Conservation (phyloP, 176 grass and related monocot genomes). For the Neostapfia colusana region DNA sequence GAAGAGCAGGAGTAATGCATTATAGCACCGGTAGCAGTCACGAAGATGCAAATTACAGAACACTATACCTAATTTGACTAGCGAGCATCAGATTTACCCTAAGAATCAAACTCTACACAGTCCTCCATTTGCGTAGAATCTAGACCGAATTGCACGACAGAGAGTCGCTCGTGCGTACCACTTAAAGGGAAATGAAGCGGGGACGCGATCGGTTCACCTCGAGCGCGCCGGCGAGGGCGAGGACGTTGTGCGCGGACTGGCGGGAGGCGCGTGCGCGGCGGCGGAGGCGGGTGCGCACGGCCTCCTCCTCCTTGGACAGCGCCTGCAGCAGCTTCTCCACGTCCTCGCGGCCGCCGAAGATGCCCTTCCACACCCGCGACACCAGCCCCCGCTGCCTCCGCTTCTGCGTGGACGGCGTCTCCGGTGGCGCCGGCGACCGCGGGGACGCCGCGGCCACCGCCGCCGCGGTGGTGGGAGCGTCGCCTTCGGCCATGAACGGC, state of each 20-base stretch:
- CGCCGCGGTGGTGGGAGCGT: not conserved
- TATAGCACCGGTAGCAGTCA: not conserved
- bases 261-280: conserved; percentile 65
- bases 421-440: conserved; percentile 31
- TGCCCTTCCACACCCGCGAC: conserved; percentile 70
- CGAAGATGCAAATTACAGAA: not conserved
- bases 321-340: conserved; percentile 83
- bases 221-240: conserved; percentile 60
- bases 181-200: not conserved
- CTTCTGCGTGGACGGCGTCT: conserved; percentile 36
- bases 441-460: conserved; percentile 22
- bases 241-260: conserved; percentile 60
- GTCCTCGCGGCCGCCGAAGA: conserved; percentile 70
- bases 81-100: not conserved
- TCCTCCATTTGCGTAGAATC: not conserved
- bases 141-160: not conserved
- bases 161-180: not conserved
- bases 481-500: conserved; percentile 54
- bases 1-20: not conserved
- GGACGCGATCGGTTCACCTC: conserved; percentile 50
- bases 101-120: not conserved
- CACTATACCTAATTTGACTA: not conserved
- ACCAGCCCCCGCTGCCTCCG: conserved; percentile 54
- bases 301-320: conserved; percentile 80
- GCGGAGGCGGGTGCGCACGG: conserved; percentile 61